Evolutionary conservation across 306 rosid species (phyloP), one percentile per base, ranked within the genome.

Genomic region (Cicer pinnatifidum): DNA sequence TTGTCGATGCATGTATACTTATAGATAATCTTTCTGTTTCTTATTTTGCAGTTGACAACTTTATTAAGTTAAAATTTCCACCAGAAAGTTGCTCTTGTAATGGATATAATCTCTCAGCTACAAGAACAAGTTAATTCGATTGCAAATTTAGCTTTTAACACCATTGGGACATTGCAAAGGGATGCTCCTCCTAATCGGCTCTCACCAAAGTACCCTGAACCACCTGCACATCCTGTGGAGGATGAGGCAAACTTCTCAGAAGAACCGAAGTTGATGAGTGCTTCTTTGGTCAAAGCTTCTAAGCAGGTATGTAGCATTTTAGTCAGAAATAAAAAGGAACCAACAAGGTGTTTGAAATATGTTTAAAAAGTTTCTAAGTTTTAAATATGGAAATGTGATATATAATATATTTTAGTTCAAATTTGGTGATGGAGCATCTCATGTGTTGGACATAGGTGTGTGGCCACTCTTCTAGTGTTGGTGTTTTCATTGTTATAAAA

Each of bases 41-140:
- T 35, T 54, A 44, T 51, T 33, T 44, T 59, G 69, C 73, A 71
- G 84, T 39, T 61, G 44, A 33, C 6, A 59, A 33, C 11, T 33
- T 62, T 15, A 63, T 37, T 5, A 15, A 38, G 37, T 53, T 13
- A 51, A 56, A 37, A 1, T 56, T 68, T 62, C 39, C 63, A 73
- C 46, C 4, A 6, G 20, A 12, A 50, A 69, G 76, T 65, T 52
- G 71, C 17, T 48, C 20, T 28, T 37, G 60, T 16, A 45, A 93
- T 91, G 98, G 96, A 93, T 78, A 89, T 91, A 84, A 89, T 91
- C 66, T 91, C 97, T 60, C 98, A 93, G 72, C 59, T 93, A 33
- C 98, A 93, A 85, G 96, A 89, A 53, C 97, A 93, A 82, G 90
- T 81, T 52, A 89, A 88, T 79, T 73, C 80, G 50, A 75, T 91